Evolutionary conservation across 78 protist species (phyloP).

Genomic region (Protostelium mycophagum): DNA sequence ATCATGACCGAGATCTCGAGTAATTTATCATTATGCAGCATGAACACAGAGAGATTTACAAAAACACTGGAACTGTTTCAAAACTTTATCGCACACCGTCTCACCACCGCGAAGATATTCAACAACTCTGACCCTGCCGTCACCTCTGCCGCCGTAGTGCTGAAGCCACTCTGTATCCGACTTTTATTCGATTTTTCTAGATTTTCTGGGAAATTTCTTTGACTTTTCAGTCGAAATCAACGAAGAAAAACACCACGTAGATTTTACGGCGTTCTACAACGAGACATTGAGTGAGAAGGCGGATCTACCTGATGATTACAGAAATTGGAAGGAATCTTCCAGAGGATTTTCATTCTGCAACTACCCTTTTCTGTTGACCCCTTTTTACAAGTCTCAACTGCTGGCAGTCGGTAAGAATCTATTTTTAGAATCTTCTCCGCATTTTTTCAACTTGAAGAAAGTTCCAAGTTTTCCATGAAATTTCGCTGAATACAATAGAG

Average conservation of each 20-base stretch:
- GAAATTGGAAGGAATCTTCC: neutral
- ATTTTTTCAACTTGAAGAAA: slow-evolving; percentile 2
- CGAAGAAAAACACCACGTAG: slow-evolving; percentile 11
- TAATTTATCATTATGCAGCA: too few relatives aligned
- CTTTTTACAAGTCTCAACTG: neutral
- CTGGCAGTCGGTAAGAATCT: neutral
- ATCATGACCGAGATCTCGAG: too few relatives aligned
- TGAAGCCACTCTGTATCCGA: slow-evolving; percentile 1
- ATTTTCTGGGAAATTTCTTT: neutral
- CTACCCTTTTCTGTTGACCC: slow-evolving; percentile 24
- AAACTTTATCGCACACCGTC: neutral
- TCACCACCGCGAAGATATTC: neutral
- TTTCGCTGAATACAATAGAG: slow-evolving; percentile 23
- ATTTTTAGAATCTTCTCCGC: slow-evolving; percentile 25
- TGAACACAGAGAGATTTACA: neutral
- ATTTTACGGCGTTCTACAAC: slow-evolving; percentile 54
- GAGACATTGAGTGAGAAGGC: slow-evolving; percentile 24
- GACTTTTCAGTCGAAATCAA: slow-evolving; percentile 28
- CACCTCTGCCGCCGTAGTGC: neutral
- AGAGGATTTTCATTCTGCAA: neutral
- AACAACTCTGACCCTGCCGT: neutral
- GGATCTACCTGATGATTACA: slow-evolving; percentile 34
- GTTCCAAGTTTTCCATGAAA: slow-evolving; percentile 32
- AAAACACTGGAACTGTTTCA: neutral
- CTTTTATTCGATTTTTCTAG: neutral